These are phyloP conservation scores for Backusella tarrabulga DNA, from an alignment of 192 early-diverging fungal species.

Conservation along the genomic window DNA sequence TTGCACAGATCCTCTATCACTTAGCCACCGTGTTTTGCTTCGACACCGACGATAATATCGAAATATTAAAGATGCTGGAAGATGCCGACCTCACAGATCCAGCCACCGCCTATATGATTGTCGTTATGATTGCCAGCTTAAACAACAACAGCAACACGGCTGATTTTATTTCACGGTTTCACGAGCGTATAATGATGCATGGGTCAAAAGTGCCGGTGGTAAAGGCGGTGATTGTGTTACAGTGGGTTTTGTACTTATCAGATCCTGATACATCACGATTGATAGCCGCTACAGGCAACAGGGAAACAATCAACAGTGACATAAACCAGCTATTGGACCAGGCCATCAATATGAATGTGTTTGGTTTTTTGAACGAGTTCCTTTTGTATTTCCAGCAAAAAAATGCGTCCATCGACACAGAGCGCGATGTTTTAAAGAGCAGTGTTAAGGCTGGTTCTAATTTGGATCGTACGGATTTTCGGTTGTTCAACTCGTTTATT, in stretches of 20 bases:
- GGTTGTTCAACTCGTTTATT: constrained; percentile 12
- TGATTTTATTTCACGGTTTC: constrained; percentile 25
- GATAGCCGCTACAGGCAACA: too few relatives aligned
- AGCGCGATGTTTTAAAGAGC: background rate
- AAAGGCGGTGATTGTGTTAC: constrained; percentile 46
- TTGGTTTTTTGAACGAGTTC: constrained; percentile 65
- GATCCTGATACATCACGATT: constrained; percentile 39
- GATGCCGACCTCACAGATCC: constrained; percentile 21
- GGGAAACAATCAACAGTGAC: background rate
- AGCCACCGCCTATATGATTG: constrained; percentile 22
- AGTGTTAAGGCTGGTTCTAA: background rate
- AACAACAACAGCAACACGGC: constrained; percentile 6
- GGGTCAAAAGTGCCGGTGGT: constrained; percentile 31
- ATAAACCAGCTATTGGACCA: constrained; percentile 55
- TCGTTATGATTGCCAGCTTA: constrained; percentile 29
- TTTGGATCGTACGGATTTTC: background rate
- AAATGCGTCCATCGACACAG: background rate
- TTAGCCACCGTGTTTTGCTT: constrained; percentile 40
- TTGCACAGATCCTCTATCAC: constrained; percentile 45
- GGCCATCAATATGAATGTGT: constrained; percentile 54
- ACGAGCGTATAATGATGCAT: constrained; percentile 9
- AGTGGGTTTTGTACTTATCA: constrained; percentile 52
- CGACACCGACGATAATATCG: constrained; percentile 31
- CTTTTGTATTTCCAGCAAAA: constrained; percentile 46
- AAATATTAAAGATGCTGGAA: constrained; percentile 36